Conservation (phyloP, 2,329 filamentous ascomycete genomes). For the Fusarium sp. region DNA sequence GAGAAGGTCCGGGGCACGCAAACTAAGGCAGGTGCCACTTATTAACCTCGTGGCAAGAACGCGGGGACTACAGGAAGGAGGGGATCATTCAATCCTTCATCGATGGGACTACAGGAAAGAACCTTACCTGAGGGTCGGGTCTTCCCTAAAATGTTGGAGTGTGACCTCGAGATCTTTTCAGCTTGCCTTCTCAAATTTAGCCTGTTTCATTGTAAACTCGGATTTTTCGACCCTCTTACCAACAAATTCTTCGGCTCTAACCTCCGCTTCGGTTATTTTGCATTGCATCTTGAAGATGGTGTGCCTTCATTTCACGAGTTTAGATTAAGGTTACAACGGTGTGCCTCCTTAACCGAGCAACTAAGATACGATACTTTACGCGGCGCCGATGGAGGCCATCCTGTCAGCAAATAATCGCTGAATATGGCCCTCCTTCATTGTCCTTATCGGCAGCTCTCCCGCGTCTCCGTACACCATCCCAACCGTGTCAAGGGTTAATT, state of each 20-base stretch:
- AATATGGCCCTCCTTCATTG: constrained; percentile 1
- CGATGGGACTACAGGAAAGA: not conserved
- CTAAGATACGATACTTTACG: not conserved
- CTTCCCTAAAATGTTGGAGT: not conserved
- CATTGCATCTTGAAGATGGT: constrained; percentile 1
- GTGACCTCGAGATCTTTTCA: constrained; percentile 7
- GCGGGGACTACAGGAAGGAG: not conserved
- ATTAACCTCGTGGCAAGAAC: constrained; percentile 7
- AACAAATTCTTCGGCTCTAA: not conserved
- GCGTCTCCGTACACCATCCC: constrained; percentile 29
- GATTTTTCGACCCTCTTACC: not conserved
- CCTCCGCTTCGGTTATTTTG: not conserved
- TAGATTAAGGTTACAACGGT: constrained; percentile 10
- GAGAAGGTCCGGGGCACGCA: not conserved
- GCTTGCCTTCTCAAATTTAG: constrained; percentile 6
- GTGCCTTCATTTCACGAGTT: constrained; percentile 12
- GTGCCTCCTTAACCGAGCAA: not conserved
- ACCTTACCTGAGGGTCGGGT: not conserved
- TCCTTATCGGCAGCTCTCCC: constrained; percentile 36
- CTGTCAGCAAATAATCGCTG: constrained; percentile 19
- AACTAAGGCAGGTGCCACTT: constrained; percentile 28
- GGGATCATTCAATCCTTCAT: not conserved
- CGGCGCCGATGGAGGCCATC: not conserved
- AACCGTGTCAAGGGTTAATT: not conserved
- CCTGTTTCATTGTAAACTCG: constrained; percentile 1